Evolutionary conservation across 495 filamentous ascomycete genomes (phyloP).

Genomic region (Delitschia confertaspora): DNA sequence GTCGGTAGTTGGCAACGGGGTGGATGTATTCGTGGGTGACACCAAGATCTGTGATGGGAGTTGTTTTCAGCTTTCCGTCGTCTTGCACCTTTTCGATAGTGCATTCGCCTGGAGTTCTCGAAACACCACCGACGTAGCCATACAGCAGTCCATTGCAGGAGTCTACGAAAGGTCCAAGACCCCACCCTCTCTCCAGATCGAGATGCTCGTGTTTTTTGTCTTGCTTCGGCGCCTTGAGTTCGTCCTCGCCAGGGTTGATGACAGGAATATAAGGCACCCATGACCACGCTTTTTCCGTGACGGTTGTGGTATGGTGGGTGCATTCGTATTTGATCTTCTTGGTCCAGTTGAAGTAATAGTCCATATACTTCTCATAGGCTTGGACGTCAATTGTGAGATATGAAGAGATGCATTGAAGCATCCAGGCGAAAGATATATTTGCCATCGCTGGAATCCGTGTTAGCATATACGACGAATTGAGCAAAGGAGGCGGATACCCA

Average conservation of each 20-base stretch:
- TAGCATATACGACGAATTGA: neutral
- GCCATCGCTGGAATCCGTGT: constrained; percentile 7
- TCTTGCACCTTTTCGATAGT: constrained; percentile 6
- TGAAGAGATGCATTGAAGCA: constrained; percentile 22
- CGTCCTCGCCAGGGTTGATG: constrained; percentile 13
- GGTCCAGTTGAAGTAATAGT: constrained; percentile 15
- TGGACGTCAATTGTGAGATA: constrained; percentile 17
- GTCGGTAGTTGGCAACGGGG: constrained; percentile 17
- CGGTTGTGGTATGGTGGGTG: constrained; percentile 12
- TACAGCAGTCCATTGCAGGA: constrained; percentile 11
- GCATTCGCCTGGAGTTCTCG: constrained; percentile 12
- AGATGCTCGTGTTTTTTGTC: constrained; percentile 9
- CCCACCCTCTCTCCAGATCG: constrained; percentile 14
- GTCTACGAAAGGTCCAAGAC: constrained; percentile 16
- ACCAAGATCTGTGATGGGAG: constrained; percentile 6
- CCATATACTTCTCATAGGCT: constrained; percentile 6
- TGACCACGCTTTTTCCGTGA: neutral
- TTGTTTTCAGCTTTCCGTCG: neutral
- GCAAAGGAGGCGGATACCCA: neutral
- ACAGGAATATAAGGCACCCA: constrained; percentile 15
- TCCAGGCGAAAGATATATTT: constrained; percentile 17
- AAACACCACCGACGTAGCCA: neutral
- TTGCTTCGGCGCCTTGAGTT: constrained; percentile 6
- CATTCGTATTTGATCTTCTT: constrained; percentile 9
- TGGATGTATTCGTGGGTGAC: constrained; percentile 23